Evolutionary conservation across 805 yeast genomes (phyloP), one percentile per base, ranked within the genome.

Genomic region (Candida rishiriensis): DNA sequence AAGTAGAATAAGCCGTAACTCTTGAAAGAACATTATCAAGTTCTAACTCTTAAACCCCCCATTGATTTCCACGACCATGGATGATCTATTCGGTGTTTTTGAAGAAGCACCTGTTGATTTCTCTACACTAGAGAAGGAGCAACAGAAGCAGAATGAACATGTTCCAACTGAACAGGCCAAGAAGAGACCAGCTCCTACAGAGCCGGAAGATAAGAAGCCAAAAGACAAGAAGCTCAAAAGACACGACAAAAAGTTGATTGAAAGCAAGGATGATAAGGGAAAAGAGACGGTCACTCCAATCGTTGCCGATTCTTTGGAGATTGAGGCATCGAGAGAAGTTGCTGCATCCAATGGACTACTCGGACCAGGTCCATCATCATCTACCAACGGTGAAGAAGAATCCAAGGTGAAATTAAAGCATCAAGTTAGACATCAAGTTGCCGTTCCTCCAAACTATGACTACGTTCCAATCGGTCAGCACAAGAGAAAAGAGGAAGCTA

Each of bases 401-500:
- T 66, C 66, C 13, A 60, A 62, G 44, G 82, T 89, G 47, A 83
- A 85, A 61, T 71, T 89, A 51, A 81, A 81, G 46, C 99, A 91
- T 70, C 97, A 88, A 66, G 97, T 91, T 44, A 84, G 98, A 64
- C 99, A 91, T 69, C 97, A 91, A 66, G 99, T 91, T 10, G 97
- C 98, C 1, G 75, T 91, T 18, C 99, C 99, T 1, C 95, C 96
- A 4, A 85, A 85, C 48, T 93, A 83, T 60, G 85, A 90, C 42
- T 91, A 93, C 60, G 72, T 72, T 12, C 97, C 98, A 13, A 88
- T 91, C 52, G 84, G 89, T 26, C 85, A 88, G 52, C 98, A 93
- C 63, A 83, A 83, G 59, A 77, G 96, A 59, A 57, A 60, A 16
- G 71, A 75, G 17, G 87, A 88, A 54, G 99, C 98, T 2, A 75